phyloP scores from a whole-genome alignment of 2,329 filamentous ascomycete genomes.

The Fusarium armeniacum region DNA sequence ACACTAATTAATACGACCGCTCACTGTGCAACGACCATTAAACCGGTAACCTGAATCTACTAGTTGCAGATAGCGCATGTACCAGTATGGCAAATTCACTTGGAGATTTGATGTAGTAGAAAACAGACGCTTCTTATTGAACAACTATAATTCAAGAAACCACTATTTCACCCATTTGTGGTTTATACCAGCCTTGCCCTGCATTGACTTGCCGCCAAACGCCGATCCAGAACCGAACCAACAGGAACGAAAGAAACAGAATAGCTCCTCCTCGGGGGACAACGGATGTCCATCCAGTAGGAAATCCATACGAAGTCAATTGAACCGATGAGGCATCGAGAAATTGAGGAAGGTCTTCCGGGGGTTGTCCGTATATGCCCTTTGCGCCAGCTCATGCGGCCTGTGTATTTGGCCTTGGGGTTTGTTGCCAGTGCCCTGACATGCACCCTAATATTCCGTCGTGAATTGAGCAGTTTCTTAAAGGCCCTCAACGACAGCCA shows the following conservation, averaged over 20 bases:
- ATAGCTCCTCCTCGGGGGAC: slow-evolving; percentile 1
- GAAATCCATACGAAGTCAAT: slow-evolving; percentile 5
- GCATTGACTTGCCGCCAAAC: slow-evolving; percentile 46
- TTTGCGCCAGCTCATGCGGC: slow-evolving; percentile 10
- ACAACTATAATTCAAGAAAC: slow-evolving; percentile 41
- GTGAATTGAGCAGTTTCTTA: slow-evolving; percentile 21
- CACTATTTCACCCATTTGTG: slow-evolving; percentile 34
- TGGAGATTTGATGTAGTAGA: not conserved
- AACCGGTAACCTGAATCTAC: not conserved
- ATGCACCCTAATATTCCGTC: slow-evolving; percentile 10
- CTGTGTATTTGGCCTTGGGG: not conserved
- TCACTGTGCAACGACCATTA: not conserved
- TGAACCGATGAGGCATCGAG: not conserved
- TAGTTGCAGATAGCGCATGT: not conserved
- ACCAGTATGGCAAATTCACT: not conserved
- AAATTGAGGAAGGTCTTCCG: not conserved
- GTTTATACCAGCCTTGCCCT: slow-evolving; percentile 32
- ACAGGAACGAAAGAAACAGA: slow-evolving; percentile 34
- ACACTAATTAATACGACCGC: not conserved
- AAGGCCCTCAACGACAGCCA: slow-evolving; percentile 50
- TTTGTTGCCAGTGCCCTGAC: slow-evolving; percentile 11
- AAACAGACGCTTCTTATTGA: slow-evolving; percentile 43
- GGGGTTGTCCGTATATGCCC: slow-evolving; percentile 1
- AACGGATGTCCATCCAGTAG: slow-evolving; percentile 6
- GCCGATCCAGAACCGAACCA: slow-evolving; percentile 46